phyloP scores from a whole-genome alignment of 139 green algal species.

The Chlamydomonas schloesseri region DNA sequence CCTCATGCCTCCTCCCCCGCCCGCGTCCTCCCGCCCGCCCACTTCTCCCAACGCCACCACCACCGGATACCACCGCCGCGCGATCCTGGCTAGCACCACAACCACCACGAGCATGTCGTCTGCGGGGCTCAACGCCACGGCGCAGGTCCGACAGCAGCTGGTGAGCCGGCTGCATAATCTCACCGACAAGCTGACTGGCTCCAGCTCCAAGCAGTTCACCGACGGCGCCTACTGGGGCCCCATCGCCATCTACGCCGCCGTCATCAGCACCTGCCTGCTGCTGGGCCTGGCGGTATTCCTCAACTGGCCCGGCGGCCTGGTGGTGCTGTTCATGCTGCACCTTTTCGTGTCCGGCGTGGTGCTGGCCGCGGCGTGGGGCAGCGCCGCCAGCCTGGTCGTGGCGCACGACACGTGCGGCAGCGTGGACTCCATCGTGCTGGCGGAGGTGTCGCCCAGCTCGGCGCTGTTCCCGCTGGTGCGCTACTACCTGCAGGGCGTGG shows the following conservation, averaged over 20 bases:
- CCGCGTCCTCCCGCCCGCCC: background rate
- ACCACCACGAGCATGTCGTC: background rate
- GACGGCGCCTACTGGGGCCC: background rate
- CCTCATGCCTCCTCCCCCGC: background rate
- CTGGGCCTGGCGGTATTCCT: background rate
- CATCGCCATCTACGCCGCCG: background rate
- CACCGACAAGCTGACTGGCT: background rate
- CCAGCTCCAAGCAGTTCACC: background rate
- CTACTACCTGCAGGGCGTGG: conserved; percentile 37
- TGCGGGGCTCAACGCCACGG: background rate
- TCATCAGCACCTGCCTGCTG: background rate
- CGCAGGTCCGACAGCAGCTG: background rate
- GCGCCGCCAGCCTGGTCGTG: background rate
- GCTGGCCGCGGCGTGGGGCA: conserved; percentile 7
- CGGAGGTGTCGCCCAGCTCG: background rate
- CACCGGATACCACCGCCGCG: background rate
- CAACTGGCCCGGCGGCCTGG: conserved; percentile 23
- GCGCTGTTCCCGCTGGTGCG: conserved; percentile 25
- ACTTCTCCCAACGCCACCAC: background rate
- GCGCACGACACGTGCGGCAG: background rate
- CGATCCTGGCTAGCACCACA: background rate
- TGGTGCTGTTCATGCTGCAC: background rate
- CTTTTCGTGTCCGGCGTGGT: background rate
- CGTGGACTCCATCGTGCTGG: conserved; percentile 2
- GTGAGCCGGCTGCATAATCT: background rate